Evolutionary conservation across 2,329 filamentous ascomycete genomes (phyloP), one percentile per base, ranked within the genome.

Genomic region (Fusarium succisae): DNA sequence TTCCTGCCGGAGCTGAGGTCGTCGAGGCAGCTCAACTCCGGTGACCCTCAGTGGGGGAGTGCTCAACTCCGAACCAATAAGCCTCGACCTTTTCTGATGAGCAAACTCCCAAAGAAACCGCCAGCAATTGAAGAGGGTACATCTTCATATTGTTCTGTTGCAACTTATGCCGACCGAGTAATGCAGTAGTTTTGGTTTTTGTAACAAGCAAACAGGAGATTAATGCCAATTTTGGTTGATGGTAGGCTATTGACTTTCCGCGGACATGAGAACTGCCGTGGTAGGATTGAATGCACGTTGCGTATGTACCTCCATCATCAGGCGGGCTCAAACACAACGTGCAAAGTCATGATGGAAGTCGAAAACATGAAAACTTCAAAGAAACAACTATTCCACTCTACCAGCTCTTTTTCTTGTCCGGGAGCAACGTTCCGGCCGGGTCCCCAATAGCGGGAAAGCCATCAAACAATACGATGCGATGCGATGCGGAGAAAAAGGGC

Each of bases 401-500:
- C 37, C 24, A 61, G 20, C 43, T 41, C 43, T 30, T 56, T n/a
- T 43, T 24, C 24, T 41, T 20, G 44, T 13, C 37, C 37, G 30
- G 61, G n/a, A 64, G 24, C 56, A 64, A 32, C 61, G 45, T 64
- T 64, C 44, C 55, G 50, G 38, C 37, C 30, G 48, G 30, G 22
- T 28, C 35, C 20, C 24, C 20, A 32, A 30, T 18, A 41, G 8
- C 24, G 48, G n/a, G 10, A 35, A 44, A 30, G 41, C 28, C 26
- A 59, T 39, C 35, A 26, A 59, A 22, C 28, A 26, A 47, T 37
- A 48, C 61, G 28, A 37, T 69, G 64, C 54, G 66, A 39, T 63
- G 66, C 54, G 66, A 39, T 63, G 66, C 66, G 65, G 66, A 69
- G 66, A 61, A 69, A 15, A 35, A 35, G 56, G 18, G 59, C 59